phyloP scores from a whole-genome alignment of 306 rosid species.

The Adenanthera pavonina region DNA sequence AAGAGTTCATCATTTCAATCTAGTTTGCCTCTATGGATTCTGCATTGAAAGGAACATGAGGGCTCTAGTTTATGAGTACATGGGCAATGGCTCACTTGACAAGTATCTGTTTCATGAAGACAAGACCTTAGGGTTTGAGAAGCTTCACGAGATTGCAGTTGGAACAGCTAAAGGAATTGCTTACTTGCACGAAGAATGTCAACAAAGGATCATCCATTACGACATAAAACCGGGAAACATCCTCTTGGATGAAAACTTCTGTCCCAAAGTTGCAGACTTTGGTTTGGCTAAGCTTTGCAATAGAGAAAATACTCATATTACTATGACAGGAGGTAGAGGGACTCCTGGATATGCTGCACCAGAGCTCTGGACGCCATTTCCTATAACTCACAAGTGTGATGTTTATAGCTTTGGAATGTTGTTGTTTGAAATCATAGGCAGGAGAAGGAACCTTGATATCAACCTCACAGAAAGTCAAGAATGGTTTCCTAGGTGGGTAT shows the following conservation, averaged over 20 bases:
- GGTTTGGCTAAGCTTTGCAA: neutral
- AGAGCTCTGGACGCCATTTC: neutral
- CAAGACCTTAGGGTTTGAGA: conserved; percentile 29
- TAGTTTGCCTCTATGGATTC: conserved; percentile 46
- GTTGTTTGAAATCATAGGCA: neutral
- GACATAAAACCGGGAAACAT: neutral
- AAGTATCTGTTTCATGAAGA: conserved; percentile 34
- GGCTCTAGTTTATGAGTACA: conserved; percentile 48
- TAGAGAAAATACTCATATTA: neutral
- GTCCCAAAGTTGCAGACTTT: conserved; percentile 1
- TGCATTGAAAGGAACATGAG: conserved; percentile 39
- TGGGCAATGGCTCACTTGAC: conserved; percentile 42
- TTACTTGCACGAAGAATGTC: neutral
- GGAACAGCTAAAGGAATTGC: conserved; percentile 46
- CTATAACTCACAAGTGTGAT: neutral
- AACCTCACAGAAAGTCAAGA: conserved; percentile 32
- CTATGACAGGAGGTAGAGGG: neutral
- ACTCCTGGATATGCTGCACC: neutral
- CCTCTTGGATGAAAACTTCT: neutral
- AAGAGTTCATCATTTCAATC: conserved; percentile 46
- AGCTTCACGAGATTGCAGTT: conserved; percentile 41
- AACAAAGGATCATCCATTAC: neutral
- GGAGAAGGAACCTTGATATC: conserved; percentile 37
- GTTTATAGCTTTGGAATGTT: neutral
- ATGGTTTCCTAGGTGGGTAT: conserved; percentile 45